phyloP scores from a whole-genome alignment of 129 eudicot species.

The Calendula officinalis region DNA sequence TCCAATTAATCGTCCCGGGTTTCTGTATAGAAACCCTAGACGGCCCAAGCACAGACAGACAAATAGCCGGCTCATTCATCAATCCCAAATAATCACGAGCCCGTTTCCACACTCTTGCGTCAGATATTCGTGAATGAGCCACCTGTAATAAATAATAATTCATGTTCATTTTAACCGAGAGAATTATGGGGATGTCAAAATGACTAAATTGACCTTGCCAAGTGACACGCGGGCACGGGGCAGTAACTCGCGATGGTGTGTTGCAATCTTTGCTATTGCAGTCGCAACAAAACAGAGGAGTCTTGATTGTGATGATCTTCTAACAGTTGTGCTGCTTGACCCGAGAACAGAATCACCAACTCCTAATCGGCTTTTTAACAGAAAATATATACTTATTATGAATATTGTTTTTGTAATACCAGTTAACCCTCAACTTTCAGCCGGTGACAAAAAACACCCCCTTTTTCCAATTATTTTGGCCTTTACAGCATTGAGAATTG shows the following conservation, averaged over 20 bases:
- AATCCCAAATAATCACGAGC: constrained; percentile 91
- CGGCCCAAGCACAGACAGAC: constrained; percentile 71
- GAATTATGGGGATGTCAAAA: not conserved
- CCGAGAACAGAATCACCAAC: constrained; percentile 63
- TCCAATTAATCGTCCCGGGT: constrained; percentile 88
- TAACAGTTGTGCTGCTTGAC: constrained; percentile 51
- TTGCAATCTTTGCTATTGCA: constrained; percentile 95
- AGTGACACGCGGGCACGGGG: constrained; percentile 94
- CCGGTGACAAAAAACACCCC: too few species aligned
- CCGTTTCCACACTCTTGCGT: constrained; percentile 82
- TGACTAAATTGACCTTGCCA: constrained; percentile 63
- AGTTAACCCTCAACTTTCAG: too few species aligned
- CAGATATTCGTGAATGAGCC: constrained; percentile 91
- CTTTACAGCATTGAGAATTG: too few species aligned
- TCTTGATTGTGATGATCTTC: constrained; percentile 87
- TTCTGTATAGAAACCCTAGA: constrained; percentile 47
- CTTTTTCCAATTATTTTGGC: too few species aligned
- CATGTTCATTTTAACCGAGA: not conserved
- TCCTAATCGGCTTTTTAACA: constrained; percentile 67
- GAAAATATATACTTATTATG: constrained; percentile 17
- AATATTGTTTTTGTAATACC: not conserved
- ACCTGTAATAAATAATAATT: constrained; percentile 40
- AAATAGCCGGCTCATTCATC: constrained; percentile 93
- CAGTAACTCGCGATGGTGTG: constrained; percentile 79
- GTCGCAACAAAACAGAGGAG: constrained; percentile 96